Percentiles rank a stretch among this genome's conserved stretches.
These are phyloP conservation scores for Clarireedia hainanense DNA, from an alignment of 2,329 filamentous ascomycete genomes.

Conservation along the genomic window DNA sequence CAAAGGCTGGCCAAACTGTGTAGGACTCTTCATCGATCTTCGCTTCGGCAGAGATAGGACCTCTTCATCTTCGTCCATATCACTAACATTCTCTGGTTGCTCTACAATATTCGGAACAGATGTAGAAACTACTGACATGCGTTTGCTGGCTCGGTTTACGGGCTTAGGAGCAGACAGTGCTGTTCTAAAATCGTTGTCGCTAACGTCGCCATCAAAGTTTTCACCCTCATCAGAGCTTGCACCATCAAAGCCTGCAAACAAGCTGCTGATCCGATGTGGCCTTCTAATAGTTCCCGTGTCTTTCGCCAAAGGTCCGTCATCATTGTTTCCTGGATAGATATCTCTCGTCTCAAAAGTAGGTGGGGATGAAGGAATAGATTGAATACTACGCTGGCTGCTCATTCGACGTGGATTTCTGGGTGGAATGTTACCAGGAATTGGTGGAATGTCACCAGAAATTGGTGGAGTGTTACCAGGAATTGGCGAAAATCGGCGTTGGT, in stretches of 20 bases:
- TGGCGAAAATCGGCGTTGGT: conserved; percentile 40
- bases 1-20: conserved; percentile 27
- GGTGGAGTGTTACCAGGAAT: conserved; percentile 45
- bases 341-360: conserved; percentile 44
- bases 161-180: conserved; percentile 57
- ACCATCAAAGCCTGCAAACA: conserved; percentile 80
- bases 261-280: conserved; percentile 68
- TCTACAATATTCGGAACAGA: conserved; percentile 18
- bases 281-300: conserved; percentile 51
- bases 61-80: conserved; percentile 6
- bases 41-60: conserved; percentile 15
- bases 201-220: conserved; percentile 55
- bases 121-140: conserved; percentile 17
- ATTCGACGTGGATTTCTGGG: conserved; percentile 54
- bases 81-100: neutral
- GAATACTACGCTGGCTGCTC: conserved; percentile 36
- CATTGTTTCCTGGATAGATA: conserved; percentile 71
- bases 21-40: conserved; percentile 14
- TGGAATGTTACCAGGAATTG: conserved; percentile 45
- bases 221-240: conserved; percentile 59
- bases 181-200: conserved; percentile 61
- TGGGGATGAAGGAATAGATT: conserved; percentile 41
- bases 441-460: conserved; percentile 43
- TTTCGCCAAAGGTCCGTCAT: conserved; percentile 62
- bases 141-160: conserved; percentile 13